These are phyloP conservation scores for Dendrobium officinale DNA, from an alignment of 106 monocot species.

Conservation along the genomic window DNA sequence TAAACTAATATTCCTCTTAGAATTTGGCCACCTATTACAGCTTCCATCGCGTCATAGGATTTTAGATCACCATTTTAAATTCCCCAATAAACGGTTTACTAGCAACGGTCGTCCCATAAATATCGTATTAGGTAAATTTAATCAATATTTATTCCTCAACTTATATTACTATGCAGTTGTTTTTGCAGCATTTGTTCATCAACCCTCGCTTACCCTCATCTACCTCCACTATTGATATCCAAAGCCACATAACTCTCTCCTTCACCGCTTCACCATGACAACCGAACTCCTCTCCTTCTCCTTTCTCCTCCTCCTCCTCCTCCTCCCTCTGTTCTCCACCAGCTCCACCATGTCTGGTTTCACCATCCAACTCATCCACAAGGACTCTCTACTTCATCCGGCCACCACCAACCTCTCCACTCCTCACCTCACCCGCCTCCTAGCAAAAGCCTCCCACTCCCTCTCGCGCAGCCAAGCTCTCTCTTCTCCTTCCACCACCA, in stretches of 20 bases:
- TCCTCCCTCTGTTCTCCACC: not conserved
- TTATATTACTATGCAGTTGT: no score
- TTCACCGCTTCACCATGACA: not conserved
- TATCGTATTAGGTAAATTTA: no score
- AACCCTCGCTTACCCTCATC: conserved; percentile 3
- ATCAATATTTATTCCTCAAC: no score
- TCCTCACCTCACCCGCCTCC: not conserved
- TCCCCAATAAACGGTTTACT: no score
- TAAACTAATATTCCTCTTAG: no score
- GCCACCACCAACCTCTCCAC: no score
- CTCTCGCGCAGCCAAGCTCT: not conserved
- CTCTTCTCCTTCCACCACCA: not conserved
- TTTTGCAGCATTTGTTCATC: not conserved
- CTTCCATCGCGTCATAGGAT: no score
- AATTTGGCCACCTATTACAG: no score
- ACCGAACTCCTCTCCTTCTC: no score
- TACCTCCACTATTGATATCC: not conserved
- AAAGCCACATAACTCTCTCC: not conserved
- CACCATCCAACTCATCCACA: not conserved
- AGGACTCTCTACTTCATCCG: not conserved
- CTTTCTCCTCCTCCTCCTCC: not conserved
- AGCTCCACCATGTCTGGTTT: not conserved
- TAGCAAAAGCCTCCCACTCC: not conserved
- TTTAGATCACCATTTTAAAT: no score
- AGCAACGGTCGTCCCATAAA: no score